These are phyloP conservation scores for Ophiostoma novo-ulmi DNA, from an alignment of 2,329 filamentous ascomycete species.

Conservation along the genomic window DNA sequence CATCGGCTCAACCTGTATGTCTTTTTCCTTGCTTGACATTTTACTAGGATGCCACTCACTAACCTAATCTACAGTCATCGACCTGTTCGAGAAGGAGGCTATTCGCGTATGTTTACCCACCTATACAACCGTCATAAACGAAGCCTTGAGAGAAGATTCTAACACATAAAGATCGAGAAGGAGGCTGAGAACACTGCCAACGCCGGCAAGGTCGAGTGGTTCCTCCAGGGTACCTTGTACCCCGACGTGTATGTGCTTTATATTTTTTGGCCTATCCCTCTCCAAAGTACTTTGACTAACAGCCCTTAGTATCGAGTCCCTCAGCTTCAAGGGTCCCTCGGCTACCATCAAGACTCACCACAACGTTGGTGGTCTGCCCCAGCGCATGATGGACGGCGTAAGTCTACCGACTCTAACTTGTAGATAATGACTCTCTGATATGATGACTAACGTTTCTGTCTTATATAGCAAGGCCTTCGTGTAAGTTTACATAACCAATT, in stretches of 20 bases:
- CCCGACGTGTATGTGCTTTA: constrained; percentile 34
- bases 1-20: constrained; percentile 61
- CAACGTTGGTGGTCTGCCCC: constrained; percentile 42
- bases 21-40: constrained; percentile 25
- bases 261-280: not conserved
- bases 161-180: constrained; percentile 53
- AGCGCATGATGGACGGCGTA: constrained; percentile 36
- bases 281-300: not conserved
- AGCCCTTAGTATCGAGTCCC: constrained; percentile 41
- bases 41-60: not conserved
- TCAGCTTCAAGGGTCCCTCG: constrained; percentile 46
- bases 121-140: not conserved
- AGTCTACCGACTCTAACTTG: constrained; percentile 18
- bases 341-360: constrained; percentile 50
- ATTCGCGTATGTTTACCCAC: constrained; percentile 15
- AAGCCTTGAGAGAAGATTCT: not conserved
- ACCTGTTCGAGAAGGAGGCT: constrained; percentile 75
- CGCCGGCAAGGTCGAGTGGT: constrained; percentile 75
- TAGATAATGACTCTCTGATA: not conserved
- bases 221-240: constrained; percentile 69
- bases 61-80: constrained; percentile 34
- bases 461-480: constrained; percentile 22
- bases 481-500: not conserved
- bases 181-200: constrained; percentile 60
- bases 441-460: not conserved